phyloP scores from a whole-genome alignment of 768 basidiomycete genomes.

The Xerocomellus amylosporus region DNA sequence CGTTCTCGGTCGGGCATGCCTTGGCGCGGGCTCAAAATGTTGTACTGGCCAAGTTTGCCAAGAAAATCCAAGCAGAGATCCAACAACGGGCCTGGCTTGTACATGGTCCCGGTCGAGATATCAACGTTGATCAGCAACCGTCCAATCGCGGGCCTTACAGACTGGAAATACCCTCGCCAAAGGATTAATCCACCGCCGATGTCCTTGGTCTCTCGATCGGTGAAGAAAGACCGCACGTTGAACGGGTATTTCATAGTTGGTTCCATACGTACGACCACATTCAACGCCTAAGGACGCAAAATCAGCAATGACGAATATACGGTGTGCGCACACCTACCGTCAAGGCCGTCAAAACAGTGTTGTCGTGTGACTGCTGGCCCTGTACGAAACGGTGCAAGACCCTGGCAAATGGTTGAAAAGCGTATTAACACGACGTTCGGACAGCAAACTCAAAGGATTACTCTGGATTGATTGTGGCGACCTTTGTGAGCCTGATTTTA shows the following conservation, averaged over 20 bases:
- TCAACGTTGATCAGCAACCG: slow-evolving; percentile 72
- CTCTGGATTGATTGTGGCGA: slow-evolving; percentile 59
- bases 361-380: slow-evolving; percentile 67
- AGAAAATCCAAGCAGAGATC: slow-evolving; percentile 58
- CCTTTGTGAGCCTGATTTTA: slow-evolving; percentile 59
- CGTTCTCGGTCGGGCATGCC: slow-evolving; percentile 52
- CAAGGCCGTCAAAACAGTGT: slow-evolving; percentile 62
- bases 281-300: slow-evolving; percentile 50
- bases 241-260: slow-evolving; percentile 67
- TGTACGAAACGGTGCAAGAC: slow-evolving; percentile 60
- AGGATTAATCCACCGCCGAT: slow-evolving; percentile 66
- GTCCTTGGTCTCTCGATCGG: slow-evolving; percentile 46
- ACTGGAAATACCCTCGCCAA: slow-evolving; percentile 83
- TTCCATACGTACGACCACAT: slow-evolving; percentile 74
- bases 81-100: slow-evolving; percentile 59
- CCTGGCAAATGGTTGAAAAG: slow-evolving; percentile 35
- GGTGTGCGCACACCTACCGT: slow-evolving; percentile 40
- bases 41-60: slow-evolving; percentile 28
- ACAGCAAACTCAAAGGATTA: slow-evolving; percentile 20
- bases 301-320: neutral
- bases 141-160: slow-evolving; percentile 64
- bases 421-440: slow-evolving; percentile 22
- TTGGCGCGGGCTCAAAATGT: slow-evolving; percentile 38
- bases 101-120: slow-evolving; percentile 76
- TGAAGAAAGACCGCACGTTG: slow-evolving; percentile 75